phyloP scores from a whole-genome alignment of 768 basidiomycete genomes.

The Tubosaeta brunneosetosa region DNA sequence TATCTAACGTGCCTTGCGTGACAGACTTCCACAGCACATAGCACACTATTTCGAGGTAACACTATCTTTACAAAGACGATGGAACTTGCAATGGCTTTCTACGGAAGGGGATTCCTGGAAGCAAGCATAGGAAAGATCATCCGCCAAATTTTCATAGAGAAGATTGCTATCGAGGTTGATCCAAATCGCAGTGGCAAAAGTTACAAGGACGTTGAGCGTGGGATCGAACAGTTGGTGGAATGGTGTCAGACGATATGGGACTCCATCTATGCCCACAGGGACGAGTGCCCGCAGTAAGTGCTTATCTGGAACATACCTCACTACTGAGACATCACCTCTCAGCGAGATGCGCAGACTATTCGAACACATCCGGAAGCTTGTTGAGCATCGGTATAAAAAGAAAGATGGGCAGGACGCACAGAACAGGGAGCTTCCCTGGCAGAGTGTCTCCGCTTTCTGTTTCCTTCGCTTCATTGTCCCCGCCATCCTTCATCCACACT shows the following conservation, averaged over 20 bases:
- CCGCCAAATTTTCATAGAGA: slow-evolving; percentile 65
- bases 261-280: slow-evolving; percentile 68
- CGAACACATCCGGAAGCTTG: slow-evolving; percentile 62
- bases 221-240: slow-evolving; percentile 61
- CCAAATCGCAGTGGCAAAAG: slow-evolving; percentile 61
- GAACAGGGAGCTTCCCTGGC: slow-evolving; percentile 60
- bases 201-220: slow-evolving; percentile 58
- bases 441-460: slow-evolving; percentile 84
- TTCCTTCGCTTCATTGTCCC: slow-evolving; percentile 89
- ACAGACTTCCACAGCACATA: slow-evolving; percentile 49
- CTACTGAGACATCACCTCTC: slow-evolving; percentile 3
- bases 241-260: slow-evolving; percentile 84
- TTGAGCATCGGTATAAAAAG: slow-evolving; percentile 58
- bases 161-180: slow-evolving; percentile 79
- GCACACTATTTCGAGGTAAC: slow-evolving; percentile 70
- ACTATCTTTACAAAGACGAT: slow-evolving; percentile 68
- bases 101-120: slow-evolving; percentile 77
- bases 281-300: slow-evolving; percentile 71
- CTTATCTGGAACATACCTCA: slow-evolving; percentile 1
- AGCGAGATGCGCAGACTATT: slow-evolving; percentile 76
- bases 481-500: slow-evolving; percentile 82
- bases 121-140: slow-evolving; percentile 70
- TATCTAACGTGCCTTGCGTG: neutral
- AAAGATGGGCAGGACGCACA: slow-evolving; percentile 39
- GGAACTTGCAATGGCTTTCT: slow-evolving; percentile 76